Evolutionary conservation across 768 basidiomycete genomes (phyloP).

Genomic region (Heimioporus sp.): DNA sequence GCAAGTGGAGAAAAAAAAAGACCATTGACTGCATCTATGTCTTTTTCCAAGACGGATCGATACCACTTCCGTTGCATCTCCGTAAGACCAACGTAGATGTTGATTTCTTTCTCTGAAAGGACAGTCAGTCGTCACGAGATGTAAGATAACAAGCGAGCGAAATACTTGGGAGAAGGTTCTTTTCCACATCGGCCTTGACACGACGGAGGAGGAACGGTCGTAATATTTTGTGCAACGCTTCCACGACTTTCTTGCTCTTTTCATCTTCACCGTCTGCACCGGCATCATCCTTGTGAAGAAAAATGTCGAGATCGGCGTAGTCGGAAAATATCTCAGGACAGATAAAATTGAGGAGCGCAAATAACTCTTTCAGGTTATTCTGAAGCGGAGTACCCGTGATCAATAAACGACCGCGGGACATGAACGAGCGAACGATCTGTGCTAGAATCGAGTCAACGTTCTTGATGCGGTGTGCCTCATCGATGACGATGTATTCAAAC

Average conservation of each 20-base stretch:
- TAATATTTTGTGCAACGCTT: conserved; percentile 95
- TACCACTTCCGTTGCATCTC: conserved; percentile 99
- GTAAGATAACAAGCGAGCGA: not conserved
- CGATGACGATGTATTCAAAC: conserved; percentile 97
- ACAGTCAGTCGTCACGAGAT: not conserved
- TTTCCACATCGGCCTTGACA: conserved; percentile 97
- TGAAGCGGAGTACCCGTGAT: conserved; percentile 98
- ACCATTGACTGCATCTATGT: conserved; percentile 98
- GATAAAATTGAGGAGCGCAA: conserved; percentile 90
- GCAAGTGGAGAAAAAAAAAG: conserved; percentile 14
- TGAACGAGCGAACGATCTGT: conserved; percentile 91
- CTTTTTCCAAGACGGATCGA: conserved; percentile 91
- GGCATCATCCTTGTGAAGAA: conserved; percentile 85
- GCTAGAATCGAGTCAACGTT: conserved; percentile 95
- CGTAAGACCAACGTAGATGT: conserved; percentile 94
- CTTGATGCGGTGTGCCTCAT: conserved; percentile 99
- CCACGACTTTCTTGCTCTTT: conserved; percentile 89
- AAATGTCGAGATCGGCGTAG: conserved; percentile 88
- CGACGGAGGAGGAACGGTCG: conserved; percentile 91
- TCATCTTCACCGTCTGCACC: conserved; percentile 70
- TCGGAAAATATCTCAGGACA: conserved; percentile 95
- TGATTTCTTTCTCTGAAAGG: conserved; percentile 89
- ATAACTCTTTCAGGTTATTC: conserved; percentile 96
- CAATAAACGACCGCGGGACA: conserved; percentile 82
- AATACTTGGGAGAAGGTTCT: conserved; percentile 87